Conservation (phyloP, 2,329 filamentous ascomycete species). For the Penicillium sp. region DNA sequence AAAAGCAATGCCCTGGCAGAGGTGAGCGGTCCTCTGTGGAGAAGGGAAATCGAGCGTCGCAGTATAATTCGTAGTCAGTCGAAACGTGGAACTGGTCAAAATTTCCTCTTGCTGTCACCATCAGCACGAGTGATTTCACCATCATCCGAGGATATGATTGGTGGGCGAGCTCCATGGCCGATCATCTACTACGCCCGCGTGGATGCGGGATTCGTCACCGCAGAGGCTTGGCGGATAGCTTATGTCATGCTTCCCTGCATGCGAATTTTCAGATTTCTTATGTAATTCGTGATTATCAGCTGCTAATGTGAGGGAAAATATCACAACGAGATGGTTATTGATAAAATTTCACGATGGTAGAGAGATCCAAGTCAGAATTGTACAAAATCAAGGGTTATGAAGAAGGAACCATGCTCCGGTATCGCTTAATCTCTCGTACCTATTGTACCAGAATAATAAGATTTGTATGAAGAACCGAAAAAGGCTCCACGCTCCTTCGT, state of each 20-base stretch:
- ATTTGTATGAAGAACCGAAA: not conserved
- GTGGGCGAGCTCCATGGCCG: slow-evolving; percentile 8
- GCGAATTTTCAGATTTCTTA: not conserved
- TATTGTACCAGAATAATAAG: not conserved
- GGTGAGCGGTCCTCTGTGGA: not conserved
- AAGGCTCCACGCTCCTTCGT: slow-evolving; percentile 27
- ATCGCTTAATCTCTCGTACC: not conserved
- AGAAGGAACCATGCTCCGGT: not conserved
- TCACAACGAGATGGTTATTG: too few species aligned
- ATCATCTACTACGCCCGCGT: slow-evolving; percentile 13
- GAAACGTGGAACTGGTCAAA: slow-evolving; percentile 3
- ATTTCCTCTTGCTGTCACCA: slow-evolving; percentile 27
- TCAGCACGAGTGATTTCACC: slow-evolving; percentile 34
- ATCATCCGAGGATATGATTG: slow-evolving; percentile 28
- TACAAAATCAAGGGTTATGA: not conserved
- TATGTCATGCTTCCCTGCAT: not conserved
- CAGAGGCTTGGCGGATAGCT: slow-evolving; percentile 3
- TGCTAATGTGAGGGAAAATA: not conserved
- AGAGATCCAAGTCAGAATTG: too few species aligned
- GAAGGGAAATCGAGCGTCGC: not conserved
- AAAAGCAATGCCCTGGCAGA: not conserved
- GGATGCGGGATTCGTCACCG: slow-evolving; percentile 17
- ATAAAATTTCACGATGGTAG: too few species aligned
- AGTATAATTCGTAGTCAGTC: not conserved
- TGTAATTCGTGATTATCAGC: not conserved